Evolutionary conservation across 1,139 yeast species (phyloP), one percentile per base, ranked within the genome.

Genomic region (Insectozyma bohioensis): DNA sequence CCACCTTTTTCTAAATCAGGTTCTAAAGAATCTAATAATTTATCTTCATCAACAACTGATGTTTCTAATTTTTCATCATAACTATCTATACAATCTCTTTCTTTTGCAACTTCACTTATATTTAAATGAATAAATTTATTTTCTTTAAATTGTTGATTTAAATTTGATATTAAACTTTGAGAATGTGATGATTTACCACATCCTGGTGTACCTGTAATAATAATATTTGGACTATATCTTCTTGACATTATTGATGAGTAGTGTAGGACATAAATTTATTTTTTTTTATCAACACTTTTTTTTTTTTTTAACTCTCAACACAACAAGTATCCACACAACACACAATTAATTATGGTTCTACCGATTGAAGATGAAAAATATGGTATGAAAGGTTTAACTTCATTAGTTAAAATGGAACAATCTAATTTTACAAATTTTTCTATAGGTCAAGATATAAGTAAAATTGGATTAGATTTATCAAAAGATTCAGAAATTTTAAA

Each of bases 181-280:
- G 92, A 78, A 49, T 90, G 97, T 12, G 92, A 80, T 1, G 97
- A 77, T 53, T 92, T 92, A 10, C 99, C 99, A 48, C 97, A 87
- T 1, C 98, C 97, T 10, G 98, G 98, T 2, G 98, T 94, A 3
- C 98, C 98, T 5, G 97, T 92, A 32, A 92, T 75, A 24, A 94
- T 77, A 28, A 92, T 80, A 56, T 94, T 94, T 9, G 96, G 96
- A 24, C 64, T 54, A 26, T 50, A 54, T 56, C 86, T 67, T 39
- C 58, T 50, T 12, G 58, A 48, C 63, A 60, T 60, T 13, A 32
- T 9, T n/a, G 25, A 22, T 26, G 28, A 26, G 28, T 26, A 26
- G 28, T 26, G 29, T 26, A 17, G 12, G 7, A 20, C 11, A n/a
- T 16, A 18, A 26, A 26, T 16, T 17, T 13, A 12, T 10, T 18